Base-by-base conservation (phyloP, 225 moss, liverwort and hornwort genomes). In the Neckera pumila region DNA sequence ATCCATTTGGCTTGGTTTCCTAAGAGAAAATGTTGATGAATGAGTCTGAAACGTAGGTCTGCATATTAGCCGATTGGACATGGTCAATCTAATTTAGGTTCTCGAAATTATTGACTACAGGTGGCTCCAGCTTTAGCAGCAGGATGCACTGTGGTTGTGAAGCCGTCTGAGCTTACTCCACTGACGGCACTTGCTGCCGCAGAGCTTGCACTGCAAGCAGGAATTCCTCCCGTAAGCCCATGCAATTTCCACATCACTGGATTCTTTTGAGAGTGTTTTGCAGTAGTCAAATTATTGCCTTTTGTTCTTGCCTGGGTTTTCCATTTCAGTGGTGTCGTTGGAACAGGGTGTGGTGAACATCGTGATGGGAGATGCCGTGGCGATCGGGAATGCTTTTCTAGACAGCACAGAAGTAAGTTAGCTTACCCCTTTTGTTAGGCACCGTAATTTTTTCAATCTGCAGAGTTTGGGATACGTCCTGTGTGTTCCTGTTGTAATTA, bases 91-190 rank as follows among this genome's bases (percentile, higher is more conserved):
- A 56, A 88, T 83, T 40, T 36, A 82, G 58, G 53, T 79, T 86
- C 16, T 85, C 27, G 56, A 34, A 71, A 73, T 57, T 84, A 26
- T 84, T 80, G 34, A 76, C 86, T 22, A 87, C 93, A 98, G 98
- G 96, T 97, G 80, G 98, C 96, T 61, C 97, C 98, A 86, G 98
- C 98, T 42, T 93, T 98, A 76, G 98, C 97, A 87, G 98, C 98
- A 82, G 98, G 97, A 85, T 98, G 97, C 88, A 97, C 96, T 83
- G 94, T 96, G 65, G 84, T 98, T 70, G 94, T 98, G 62, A 98
- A 98, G 90, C 98, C 98, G 86, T 94, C 97, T 62, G 98, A 98
- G 72, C 92, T 96, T 36, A 97, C 98, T 87, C 98, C 97, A 73
- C 91, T 98, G 78, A 96, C 96, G 88, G 98, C 98, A 72, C 86